These are phyloP conservation scores for Mucor indicus DNA, from an alignment of 371 early-diverging fungal genomes.

Conservation along the genomic window DNA sequence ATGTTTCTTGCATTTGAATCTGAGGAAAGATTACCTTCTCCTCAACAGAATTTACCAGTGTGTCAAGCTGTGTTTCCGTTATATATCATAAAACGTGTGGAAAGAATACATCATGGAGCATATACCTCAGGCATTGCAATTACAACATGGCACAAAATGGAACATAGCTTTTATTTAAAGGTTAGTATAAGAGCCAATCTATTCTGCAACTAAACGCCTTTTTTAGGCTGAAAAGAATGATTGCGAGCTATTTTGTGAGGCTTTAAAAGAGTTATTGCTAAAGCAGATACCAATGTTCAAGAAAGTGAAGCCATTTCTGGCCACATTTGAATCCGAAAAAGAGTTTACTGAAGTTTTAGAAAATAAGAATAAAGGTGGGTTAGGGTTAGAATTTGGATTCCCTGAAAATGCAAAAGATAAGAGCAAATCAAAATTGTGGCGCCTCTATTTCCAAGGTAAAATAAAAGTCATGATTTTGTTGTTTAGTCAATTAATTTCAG, in stretches of 20 bases:
- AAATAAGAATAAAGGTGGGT: too few species aligned
- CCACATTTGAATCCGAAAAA: conserved; percentile 74
- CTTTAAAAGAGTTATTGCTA: conserved; percentile 46
- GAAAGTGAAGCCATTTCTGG: conserved; percentile 73
- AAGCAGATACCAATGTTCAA: conserved; percentile 70
- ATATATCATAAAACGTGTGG: conserved; percentile 87
- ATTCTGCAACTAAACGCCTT: background rate
- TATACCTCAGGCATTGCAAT: conserved; percentile 39
- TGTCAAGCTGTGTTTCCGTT: conserved; percentile 83
- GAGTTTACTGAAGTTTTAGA: too few species aligned
- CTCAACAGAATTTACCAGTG: conserved; percentile 41
- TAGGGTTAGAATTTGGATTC: conserved; percentile 86
- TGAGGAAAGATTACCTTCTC: conserved; percentile 40
- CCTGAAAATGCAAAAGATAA: conserved; percentile 66
- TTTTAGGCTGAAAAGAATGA: conserved; percentile 42
- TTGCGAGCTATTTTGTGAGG: conserved; percentile 56
- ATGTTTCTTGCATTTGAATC: conserved; percentile 67
- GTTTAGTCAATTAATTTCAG: too few species aligned
- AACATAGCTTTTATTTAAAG: conserved; percentile 49
- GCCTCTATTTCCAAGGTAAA: conserved; percentile 68
- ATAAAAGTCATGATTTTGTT: too few species aligned
- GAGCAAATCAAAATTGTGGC: conserved; percentile 78
- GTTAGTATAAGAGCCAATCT: conserved; percentile 3
- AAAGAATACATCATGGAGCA: conserved; percentile 59
- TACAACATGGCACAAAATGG: conserved; percentile 64